Base-by-base conservation (phyloP, 768 basidiomycete genomes). In the Trametes cinnabarina region DNA sequence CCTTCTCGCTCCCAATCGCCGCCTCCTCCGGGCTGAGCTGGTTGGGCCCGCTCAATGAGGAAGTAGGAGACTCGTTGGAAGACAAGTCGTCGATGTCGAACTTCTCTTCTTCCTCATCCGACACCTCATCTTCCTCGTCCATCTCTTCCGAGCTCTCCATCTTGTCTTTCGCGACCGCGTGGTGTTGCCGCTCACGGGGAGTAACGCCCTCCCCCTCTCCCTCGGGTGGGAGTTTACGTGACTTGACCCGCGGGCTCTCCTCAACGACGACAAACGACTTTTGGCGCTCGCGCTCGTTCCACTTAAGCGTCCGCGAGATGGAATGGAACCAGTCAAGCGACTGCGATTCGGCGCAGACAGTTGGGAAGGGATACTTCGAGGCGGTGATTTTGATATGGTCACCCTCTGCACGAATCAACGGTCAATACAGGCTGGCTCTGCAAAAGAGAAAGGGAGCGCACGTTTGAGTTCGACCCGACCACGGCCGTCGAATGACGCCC, bases 201-300 rank as follows among this genome's bases (percentile, higher is more conserved):
- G 52, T 57, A 7, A 34, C 58, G 22, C 60, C 53, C 26, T 55
- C 48, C 26, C 39, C 58, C 41, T 54, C 58, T 41, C 39, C 64
- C n/a, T 54, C 57, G 8, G 34, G 40, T 12, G 58, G 60, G 5
- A 57, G 54, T 68, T 65, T 59, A 47, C 57, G 56, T 10, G 52
- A 12, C 51, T 59, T 63, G 11, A 56, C 39, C 14, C 58, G 26
- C 20, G 87, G 84, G 30, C 83, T 86, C 67, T 97, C 95, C 70
- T 98, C 97, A 22, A 99, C 93, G 19, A 99, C 92, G 41, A 98
- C 97, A 64, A 98, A 98, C 6, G 94, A 97, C 71, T 98, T 99
- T 70, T 99, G 97, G 44, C 97, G 85, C 74, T 98, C 94, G 22
- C 96, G 86, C 72, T 99, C 96, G 75, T 99, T 99, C 97, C 97